These are phyloP conservation scores for Zostera marina DNA, from an alignment of 116 monocot species.

Conservation along the genomic window DNA sequence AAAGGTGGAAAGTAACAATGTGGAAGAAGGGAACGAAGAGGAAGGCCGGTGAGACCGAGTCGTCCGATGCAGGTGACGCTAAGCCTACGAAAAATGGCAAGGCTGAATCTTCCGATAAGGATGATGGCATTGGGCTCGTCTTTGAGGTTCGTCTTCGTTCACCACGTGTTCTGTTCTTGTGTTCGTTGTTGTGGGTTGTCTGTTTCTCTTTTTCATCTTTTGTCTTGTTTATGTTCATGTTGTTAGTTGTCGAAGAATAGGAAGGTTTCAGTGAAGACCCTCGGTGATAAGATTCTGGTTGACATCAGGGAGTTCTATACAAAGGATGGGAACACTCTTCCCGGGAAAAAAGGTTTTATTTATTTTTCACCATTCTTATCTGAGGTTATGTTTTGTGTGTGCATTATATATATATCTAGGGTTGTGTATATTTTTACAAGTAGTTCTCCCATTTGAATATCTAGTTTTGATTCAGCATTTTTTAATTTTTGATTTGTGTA, in stretches of 20 bases:
- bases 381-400: neutral
- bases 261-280: slow-evolving; percentile 37
- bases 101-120: slow-evolving; percentile 11
- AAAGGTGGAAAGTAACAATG: slow-evolving; percentile 11
- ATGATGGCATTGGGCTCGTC: slow-evolving; percentile 36
- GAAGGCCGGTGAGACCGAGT: slow-evolving; percentile 3
- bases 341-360: slow-evolving; percentile 46
- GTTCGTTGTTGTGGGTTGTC: neutral
- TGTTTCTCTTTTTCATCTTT: neutral
- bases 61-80: neutral
- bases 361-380: neutral
- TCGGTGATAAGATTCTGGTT: slow-evolving; percentile 41
- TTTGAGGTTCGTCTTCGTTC: slow-evolving; percentile 30
- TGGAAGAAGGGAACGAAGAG: slow-evolving; percentile 50
- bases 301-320: slow-evolving; percentile 58
- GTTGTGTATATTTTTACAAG: too few species aligned
- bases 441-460: too few species aligned
- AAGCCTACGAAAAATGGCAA: slow-evolving; percentile 12
- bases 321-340: slow-evolving; percentile 52
- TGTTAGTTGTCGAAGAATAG: slow-evolving; percentile 41
- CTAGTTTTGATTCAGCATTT: too few species aligned
- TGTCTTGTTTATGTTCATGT: neutral
- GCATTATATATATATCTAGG: neutral
- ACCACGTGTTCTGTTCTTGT: neutral
- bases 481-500: too few species aligned